phyloP scores from a whole-genome alignment of 2,329 filamentous ascomycete species.

The Hypoxylon sp. region DNA sequence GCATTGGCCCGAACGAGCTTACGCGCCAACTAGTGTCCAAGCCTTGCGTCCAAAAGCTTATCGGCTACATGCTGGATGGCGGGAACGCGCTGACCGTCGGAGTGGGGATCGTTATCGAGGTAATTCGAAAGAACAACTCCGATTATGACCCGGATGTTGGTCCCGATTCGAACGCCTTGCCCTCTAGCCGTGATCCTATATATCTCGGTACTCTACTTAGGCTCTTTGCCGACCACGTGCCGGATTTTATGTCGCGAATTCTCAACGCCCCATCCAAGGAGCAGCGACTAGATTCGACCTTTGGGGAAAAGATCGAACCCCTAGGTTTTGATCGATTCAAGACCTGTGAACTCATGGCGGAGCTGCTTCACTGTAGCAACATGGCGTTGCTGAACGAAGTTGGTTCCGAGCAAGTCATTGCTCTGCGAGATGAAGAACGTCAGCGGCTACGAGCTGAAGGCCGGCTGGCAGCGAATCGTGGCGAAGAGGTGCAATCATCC shows the following conservation, averaged over 20 bases:
- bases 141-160: constrained; percentile 97
- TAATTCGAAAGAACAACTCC: constrained; percentile 99
- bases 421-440: constrained; percentile 83
- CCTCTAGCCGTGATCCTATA: constrained; percentile 91
- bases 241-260: constrained; percentile 93
- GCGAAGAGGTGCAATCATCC: constrained; percentile 62
- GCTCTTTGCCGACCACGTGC: constrained; percentile 90
- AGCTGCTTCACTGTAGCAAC: constrained; percentile 96
- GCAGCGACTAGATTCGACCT: constrained; percentile 85
- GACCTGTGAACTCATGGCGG: constrained; percentile 98
- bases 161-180: constrained; percentile 81
- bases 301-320: constrained; percentile 91
- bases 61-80: constrained; percentile 90
- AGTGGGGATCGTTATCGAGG: constrained; percentile 97
- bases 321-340: constrained; percentile 98
- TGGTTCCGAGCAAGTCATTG: constrained; percentile 90
- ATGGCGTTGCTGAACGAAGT: constrained; percentile 96
- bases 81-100: constrained; percentile 96
- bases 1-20: constrained; percentile 96
- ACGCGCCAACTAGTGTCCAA: constrained; percentile 94
- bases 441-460: constrained; percentile 84
- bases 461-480: constrained; percentile 70
- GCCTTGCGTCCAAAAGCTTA: constrained; percentile 85
- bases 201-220: constrained; percentile 92
- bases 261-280: constrained; percentile 82